A percentile compares a stretch with the other conserved stretches of the same genome.
phyloP scores from a whole-genome alignment of 176 grass and related monocot species.

The Echinochloa phyllopogon region DNA sequence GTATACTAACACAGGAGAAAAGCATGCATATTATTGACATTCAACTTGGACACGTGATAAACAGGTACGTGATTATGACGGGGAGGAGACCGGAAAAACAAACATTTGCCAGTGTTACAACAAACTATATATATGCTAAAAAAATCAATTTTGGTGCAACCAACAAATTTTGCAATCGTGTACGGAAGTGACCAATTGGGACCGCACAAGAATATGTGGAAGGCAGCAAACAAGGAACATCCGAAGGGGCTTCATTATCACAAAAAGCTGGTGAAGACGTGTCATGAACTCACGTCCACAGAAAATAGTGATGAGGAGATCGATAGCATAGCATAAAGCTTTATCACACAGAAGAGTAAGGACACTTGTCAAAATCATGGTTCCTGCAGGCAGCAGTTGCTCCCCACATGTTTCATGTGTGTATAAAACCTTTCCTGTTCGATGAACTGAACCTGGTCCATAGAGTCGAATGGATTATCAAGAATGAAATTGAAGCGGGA shows the following conservation, averaged over 20 bases:
- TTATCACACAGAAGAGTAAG: neutral
- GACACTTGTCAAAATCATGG: neutral
- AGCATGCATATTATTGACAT: too few relatives aligned
- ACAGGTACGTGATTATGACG: neutral
- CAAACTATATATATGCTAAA: neutral
- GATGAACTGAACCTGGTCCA: neutral
- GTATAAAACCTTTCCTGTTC: neutral
- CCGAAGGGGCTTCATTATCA: neutral
- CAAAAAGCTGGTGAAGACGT: neutral
- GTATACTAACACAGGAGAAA: too few relatives aligned
- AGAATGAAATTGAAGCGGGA: too few relatives aligned
- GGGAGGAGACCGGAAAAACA: neutral
- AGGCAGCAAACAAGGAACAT: neutral
- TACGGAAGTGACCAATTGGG: neutral
- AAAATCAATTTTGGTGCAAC: neutral
- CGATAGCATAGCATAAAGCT: neutral
- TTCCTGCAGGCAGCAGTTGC: neutral
- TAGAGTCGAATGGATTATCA: too few relatives aligned
- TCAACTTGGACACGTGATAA: neutral
- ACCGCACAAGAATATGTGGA: neutral
- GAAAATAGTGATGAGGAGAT: neutral
- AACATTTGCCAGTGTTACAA: neutral
- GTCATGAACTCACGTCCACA: neutral
- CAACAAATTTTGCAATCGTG: neutral
- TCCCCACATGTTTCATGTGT: neutral